These are phyloP conservation scores for Lasiosphaeria miniovina DNA, from an alignment of 495 filamentous ascomycete species.

Conservation along the genomic window DNA sequence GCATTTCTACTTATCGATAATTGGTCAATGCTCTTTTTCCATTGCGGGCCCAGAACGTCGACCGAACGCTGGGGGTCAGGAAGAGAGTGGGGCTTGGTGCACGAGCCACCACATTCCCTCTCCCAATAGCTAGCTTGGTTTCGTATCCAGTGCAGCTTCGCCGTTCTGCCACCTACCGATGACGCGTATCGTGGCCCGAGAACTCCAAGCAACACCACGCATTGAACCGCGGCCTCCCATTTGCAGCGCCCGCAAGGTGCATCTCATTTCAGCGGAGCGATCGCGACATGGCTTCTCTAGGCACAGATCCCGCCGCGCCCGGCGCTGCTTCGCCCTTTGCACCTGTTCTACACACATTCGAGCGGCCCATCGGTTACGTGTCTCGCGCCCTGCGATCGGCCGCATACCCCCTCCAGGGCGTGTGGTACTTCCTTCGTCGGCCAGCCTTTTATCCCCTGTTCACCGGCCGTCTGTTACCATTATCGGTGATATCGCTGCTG, in stretches of 20 bases:
- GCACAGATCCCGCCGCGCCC: neutral
- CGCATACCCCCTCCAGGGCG: constrained; percentile 54
- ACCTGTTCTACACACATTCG: constrained; percentile 1
- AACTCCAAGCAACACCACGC: no score
- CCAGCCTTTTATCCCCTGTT: constrained; percentile 66
- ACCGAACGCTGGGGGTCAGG: no score
- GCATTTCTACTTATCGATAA: no score
- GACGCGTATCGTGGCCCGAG: no score
- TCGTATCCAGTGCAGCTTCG: no score
- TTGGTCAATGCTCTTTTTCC: no score
- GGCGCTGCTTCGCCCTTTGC: constrained; percentile 2
- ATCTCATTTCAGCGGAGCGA: neutral
- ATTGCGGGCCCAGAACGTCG: no score
- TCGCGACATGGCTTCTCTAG: neutral
- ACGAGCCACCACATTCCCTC: no score
- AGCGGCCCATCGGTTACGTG: constrained; percentile 28
- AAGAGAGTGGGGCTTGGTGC: no score
- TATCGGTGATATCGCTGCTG: constrained; percentile 67
- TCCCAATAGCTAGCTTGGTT: no score
- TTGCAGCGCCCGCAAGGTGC: neutral
- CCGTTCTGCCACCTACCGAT: no score
- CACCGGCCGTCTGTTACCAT: constrained; percentile 62
- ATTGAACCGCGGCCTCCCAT: neutral
- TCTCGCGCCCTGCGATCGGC: constrained; percentile 30
- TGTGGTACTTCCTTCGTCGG: constrained; percentile 71